These are phyloP conservation scores for Rhodotorula babjevae DNA, from an alignment of 768 basidiomycete genomes.

Conservation along the genomic window DNA sequence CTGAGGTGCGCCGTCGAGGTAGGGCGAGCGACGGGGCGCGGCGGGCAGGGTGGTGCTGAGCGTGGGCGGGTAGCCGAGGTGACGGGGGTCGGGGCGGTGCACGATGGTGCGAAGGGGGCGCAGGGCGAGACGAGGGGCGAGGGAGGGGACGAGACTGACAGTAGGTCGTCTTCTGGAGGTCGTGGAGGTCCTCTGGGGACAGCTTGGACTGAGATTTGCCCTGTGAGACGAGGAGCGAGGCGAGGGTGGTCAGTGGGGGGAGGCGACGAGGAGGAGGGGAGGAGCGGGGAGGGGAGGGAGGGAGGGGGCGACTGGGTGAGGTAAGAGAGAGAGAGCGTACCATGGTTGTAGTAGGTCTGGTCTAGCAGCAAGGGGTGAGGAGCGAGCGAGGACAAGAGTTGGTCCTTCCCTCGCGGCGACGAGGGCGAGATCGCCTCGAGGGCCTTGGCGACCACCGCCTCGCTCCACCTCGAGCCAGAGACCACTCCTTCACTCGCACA, in stretches of 20 bases:
- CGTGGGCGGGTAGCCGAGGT: background rate
- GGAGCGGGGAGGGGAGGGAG: background rate
- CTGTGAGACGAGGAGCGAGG: constrained; percentile 46
- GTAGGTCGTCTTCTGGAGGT: constrained; percentile 96
- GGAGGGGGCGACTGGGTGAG: background rate
- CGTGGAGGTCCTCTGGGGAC: constrained; percentile 83
- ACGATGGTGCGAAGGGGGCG: background rate
- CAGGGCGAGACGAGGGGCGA: constrained; percentile 1
- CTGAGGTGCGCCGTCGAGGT: no score
- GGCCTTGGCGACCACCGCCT: no score
- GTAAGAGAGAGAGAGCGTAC: background rate
- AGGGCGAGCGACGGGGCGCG: no score
- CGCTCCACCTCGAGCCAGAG: no score
- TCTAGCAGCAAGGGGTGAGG: background rate
- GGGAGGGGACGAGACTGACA: constrained; percentile 55
- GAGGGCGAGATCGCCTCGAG: no score
- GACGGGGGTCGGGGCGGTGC: background rate
- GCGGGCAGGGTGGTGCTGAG: no score
- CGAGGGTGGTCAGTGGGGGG: background rate
- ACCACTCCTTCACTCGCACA: no score
- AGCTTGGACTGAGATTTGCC: constrained; percentile 97
- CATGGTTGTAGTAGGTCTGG: background rate
- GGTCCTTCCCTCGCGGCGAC: no score
- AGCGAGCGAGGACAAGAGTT: background rate
- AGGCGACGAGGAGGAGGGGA: background rate